A percentile compares a stretch with the other conserved stretches of the same genome.
Conservation (phyloP, 176 grass and related monocot genomes). For the Typha latifolia region DNA sequence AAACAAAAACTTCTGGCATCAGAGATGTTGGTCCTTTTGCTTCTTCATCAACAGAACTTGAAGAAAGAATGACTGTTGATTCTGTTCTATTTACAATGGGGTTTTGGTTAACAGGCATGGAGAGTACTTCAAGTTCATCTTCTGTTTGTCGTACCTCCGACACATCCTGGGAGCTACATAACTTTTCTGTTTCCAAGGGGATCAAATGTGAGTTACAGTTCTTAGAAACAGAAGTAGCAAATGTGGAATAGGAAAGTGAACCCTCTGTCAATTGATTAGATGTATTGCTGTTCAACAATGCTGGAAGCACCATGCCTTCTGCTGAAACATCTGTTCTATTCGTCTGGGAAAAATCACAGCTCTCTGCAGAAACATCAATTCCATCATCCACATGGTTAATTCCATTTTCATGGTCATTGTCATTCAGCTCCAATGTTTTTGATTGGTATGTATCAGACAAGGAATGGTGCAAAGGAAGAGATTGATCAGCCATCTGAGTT, state of each 20-base stretch:
- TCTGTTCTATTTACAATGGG: slow-evolving; percentile 5
- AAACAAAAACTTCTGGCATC: neutral
- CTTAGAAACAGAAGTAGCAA: slow-evolving; percentile 6
- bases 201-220: slow-evolving; percentile 12
- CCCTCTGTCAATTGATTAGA: slow-evolving; percentile 19
- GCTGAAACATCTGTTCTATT: slow-evolving; percentile 12
- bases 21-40: neutral
- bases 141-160: slow-evolving; percentile 1
- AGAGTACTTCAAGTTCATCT: slow-evolving; percentile 21
- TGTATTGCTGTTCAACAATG: neutral
- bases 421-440: neutral
- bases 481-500: neutral
- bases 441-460: slow-evolving; percentile 19
- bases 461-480: slow-evolving; percentile 9
- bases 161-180: slow-evolving; percentile 8
- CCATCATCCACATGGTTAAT: slow-evolving; percentile 8
- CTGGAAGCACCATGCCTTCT: slow-evolving; percentile 13
- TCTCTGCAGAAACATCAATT: slow-evolving; percentile 20
- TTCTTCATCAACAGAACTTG: neutral
- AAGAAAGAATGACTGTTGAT: slow-evolving; percentile 21
- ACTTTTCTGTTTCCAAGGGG: slow-evolving; percentile 13
- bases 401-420: neutral
- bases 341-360: slow-evolving; percentile 11
- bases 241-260: slow-evolving; percentile 1
- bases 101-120: slow-evolving; percentile 10